Conservation (phyloP, 2,329 filamentous ascomycete species). For the Rhexocercosporidium sp. region DNA sequence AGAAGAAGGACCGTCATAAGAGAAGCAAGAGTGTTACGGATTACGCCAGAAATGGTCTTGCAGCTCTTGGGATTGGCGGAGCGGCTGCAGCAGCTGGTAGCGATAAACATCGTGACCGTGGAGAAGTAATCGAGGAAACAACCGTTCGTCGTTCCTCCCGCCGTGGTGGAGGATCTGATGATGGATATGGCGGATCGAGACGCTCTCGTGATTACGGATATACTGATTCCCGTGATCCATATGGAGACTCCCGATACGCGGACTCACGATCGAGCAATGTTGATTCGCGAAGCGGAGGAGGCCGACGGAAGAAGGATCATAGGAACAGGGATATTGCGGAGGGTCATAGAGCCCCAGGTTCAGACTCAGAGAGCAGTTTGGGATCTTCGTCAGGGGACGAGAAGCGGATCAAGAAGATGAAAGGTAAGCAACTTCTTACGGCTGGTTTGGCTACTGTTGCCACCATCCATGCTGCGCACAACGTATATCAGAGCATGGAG, state of each 20-base stretch:
- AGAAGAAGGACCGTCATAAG: conserved; percentile 51
- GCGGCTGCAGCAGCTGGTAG: conserved; percentile 43
- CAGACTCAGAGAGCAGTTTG: conserved; percentile 54
- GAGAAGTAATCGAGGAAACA: conserved; percentile 36
- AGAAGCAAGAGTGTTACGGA: conserved; percentile 71
- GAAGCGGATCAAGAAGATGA: conserved; percentile 65
- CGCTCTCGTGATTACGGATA: conserved; percentile 35
- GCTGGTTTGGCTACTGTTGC: conserved; percentile 70
- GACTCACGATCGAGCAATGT: conserved; percentile 38
- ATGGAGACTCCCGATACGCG: conserved; percentile 38
- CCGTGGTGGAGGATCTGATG: conserved; percentile 31
- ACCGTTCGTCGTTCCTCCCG: conserved; percentile 26
- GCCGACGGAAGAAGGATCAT: conserved; percentile 27
- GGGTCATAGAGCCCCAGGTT: conserved; percentile 34
- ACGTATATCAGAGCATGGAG: conserved; percentile 66
- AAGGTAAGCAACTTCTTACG: conserved; percentile 69
- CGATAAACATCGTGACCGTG: conserved; percentile 27
- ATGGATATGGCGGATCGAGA: conserved; percentile 31
- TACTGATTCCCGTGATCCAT: conserved; percentile 35
- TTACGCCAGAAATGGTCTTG: conserved; percentile 63
- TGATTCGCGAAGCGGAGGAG: conserved; percentile 29
- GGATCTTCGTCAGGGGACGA: conserved; percentile 67
- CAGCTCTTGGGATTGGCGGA: conserved; percentile 64
- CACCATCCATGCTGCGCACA: conserved; percentile 72
- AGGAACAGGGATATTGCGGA: conserved; percentile 39